A percentile compares a stretch with the other conserved stretches of the same genome.
These are phyloP conservation scores for Carallia pectinifolia DNA, from an alignment of 345 rosid genomes.

Conservation along the genomic window DNA sequence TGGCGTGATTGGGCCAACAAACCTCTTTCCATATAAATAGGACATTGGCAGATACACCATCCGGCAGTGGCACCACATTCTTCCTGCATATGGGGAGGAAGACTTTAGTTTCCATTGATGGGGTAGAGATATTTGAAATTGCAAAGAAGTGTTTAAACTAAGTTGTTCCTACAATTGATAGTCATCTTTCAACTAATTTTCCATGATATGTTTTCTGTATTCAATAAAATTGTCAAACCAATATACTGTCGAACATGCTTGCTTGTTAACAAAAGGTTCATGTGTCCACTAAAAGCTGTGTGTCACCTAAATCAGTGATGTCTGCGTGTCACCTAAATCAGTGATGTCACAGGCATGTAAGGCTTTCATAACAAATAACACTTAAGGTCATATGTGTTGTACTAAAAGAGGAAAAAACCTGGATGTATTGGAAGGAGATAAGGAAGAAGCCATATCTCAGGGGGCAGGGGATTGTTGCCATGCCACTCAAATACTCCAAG, in stretches of 20 bases:
- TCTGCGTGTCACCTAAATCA: no score
- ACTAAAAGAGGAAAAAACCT: conserved; percentile 44
- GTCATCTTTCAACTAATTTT: no score
- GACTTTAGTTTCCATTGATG: neutral
- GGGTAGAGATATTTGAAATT: neutral
- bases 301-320: no score
- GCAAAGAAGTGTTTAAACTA: neutral
- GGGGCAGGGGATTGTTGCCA: conserved; percentile 96
- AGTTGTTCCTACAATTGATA: no score
- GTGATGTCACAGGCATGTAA: no score
- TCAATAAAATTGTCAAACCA: no score
- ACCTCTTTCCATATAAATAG: conserved; percentile 88
- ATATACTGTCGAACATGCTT: no score
- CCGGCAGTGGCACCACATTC: conserved; percentile 99
- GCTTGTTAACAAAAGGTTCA: no score
- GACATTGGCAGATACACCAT: conserved; percentile 99
- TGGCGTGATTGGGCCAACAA: conserved; percentile 91
- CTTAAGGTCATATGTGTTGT: no score
- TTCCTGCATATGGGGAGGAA: conserved; percentile 49
- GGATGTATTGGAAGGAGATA: conserved; percentile 82
- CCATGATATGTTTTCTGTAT: no score
- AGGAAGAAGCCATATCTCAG: conserved; percentile 98
- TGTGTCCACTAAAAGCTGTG: no score
- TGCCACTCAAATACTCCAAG: conserved; percentile 96
- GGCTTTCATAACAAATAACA: no score